Base-by-base conservation (phyloP, 345 rosid species). In the Durio zibethinus region DNA sequence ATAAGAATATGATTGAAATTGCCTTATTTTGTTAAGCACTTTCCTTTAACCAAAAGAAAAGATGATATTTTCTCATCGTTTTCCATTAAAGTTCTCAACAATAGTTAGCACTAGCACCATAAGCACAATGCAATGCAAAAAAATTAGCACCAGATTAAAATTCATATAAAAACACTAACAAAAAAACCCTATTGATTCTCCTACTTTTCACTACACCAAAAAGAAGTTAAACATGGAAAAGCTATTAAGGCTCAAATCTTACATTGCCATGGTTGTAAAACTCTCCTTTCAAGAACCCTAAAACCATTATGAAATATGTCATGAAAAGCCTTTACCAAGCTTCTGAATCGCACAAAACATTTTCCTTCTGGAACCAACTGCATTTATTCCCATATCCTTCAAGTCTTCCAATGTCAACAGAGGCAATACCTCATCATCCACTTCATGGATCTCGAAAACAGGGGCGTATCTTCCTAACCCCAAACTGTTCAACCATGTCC, bases 331-430 rank as follows among this genome's bases (percentile, higher is more conserved):
- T 68, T 83, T 89, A 0, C 94, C 87, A 0, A 92, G 94, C 88
- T 90, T 90, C 84, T 92, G 95, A 57, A 92, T 87, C 0, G 94
- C 93, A 4, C 88, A 90, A 70, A 77, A 92, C 94, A 92, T 85
- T 86, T 89, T 92, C 85, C 97, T 89, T 70, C 95, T 85, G 0
- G 97, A 90, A 25, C 97, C 97, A 73, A 92, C 97, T 7, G 94
- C 97, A 85, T 80, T 92, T 57, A 92, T 90, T 29, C 97, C 97
- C 97, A 92, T 90, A 79, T 92, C 97, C 82, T 90, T 92, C 80
- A 92, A 89, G 86, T 92, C 97, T 82, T 90, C 97, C 87, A 92
- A 67, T 23, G 97, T 90, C 78, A 92, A 84, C 90, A 88, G 86
- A 27, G 94, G 94, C 86, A 92, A 82, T 1, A 92, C 91, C 73